Evolutionary conservation across 164 flowering plant genomes (phyloP).

Genomic region (Liquidambar formosana): DNA sequence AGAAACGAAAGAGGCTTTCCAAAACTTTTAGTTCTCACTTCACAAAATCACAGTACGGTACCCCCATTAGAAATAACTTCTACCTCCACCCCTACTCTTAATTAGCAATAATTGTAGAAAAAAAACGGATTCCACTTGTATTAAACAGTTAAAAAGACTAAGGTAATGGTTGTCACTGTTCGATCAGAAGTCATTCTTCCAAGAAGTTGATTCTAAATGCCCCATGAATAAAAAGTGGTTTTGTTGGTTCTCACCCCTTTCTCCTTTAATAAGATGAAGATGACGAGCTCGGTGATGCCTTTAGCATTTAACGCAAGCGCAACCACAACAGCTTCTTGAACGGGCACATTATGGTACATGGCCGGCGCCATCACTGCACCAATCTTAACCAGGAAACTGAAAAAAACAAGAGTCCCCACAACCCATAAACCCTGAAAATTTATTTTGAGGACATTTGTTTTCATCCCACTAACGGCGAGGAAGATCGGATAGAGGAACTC

Average conservation of each 20-base stretch:
- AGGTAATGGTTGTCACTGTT: too few relatives aligned
- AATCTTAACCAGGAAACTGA: slow-evolving; percentile 21
- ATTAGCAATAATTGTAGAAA: too few relatives aligned
- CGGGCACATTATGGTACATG: slow-evolving; percentile 9
- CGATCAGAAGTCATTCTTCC: too few relatives aligned
- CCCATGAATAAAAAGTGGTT: too few relatives aligned
- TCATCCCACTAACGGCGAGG: slow-evolving; percentile 33
- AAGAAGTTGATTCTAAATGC: too few relatives aligned
- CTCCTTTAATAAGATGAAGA: slow-evolving; percentile 26
- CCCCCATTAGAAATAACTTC: too few relatives aligned
- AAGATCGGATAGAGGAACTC: slow-evolving; percentile 35
- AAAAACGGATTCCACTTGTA: too few relatives aligned
- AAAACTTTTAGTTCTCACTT: too few relatives aligned
- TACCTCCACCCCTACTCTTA: too few relatives aligned
- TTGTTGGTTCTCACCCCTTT: slow-evolving; percentile 7
- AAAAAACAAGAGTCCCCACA: slow-evolving; percentile 1
- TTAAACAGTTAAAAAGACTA: too few relatives aligned
- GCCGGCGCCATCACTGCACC: slow-evolving; percentile 21
- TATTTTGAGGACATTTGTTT: slow-evolving; percentile 24
- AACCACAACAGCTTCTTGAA: slow-evolving; percentile 28
- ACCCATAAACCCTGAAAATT: slow-evolving; percentile 5
- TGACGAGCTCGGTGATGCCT: slow-evolving; percentile 37
- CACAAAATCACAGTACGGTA: too few relatives aligned
- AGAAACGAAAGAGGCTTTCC: too few relatives aligned
- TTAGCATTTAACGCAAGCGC: slow-evolving; percentile 29